Percentiles rank a stretch among this genome's conserved stretches.
phyloP scores from a whole-genome alignment of 352 stramenopile genomes.

The Phytopythium oedochilum region DNA sequence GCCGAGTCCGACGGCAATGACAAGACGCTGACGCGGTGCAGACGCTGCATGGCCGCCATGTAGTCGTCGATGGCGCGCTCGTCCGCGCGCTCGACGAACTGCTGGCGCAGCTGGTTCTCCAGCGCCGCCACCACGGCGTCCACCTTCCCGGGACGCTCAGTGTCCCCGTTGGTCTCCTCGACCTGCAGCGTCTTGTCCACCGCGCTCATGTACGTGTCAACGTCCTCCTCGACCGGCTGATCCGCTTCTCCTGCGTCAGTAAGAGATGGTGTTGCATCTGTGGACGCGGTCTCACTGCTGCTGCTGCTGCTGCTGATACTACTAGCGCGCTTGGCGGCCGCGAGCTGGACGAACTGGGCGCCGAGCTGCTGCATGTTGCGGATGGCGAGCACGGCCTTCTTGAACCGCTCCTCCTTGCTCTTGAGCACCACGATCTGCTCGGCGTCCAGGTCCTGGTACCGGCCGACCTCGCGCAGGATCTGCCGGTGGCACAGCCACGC shows the following conservation, averaged over 20 bases:
- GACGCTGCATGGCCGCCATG: slow-evolving; percentile 55
- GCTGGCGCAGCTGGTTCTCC: slow-evolving; percentile 57
- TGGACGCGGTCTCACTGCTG: neutral
- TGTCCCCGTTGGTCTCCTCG: slow-evolving; percentile 1
- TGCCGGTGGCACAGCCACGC: slow-evolving; percentile 75
- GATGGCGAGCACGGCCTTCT: slow-evolving; percentile 60
- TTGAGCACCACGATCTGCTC: slow-evolving; percentile 59
- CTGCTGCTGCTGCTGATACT: neutral
- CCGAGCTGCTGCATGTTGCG: slow-evolving; percentile 40
- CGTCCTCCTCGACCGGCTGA: neutral
- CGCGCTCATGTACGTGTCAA: slow-evolving; percentile 28
- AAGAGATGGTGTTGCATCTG: neutral
- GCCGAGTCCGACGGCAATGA: slow-evolving; percentile 16
- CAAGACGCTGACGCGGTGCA: slow-evolving; percentile 42
- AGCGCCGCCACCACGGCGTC: slow-evolving; percentile 29
- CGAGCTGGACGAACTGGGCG: slow-evolving; percentile 7
- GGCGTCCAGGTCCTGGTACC: slow-evolving; percentile 62
- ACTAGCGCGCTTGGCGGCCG: neutral
- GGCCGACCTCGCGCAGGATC: slow-evolving; percentile 74
- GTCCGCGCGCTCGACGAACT: slow-evolving; percentile 61
- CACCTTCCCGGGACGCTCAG: slow-evolving; percentile 1
- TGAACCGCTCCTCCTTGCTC: slow-evolving; percentile 66
- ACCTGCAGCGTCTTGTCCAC: slow-evolving; percentile 26
- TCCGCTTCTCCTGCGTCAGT: neutral
- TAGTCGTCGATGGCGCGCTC: slow-evolving; percentile 62